These are phyloP conservation scores for Achaetomium macrosporum DNA, from an alignment of 2,329 filamentous ascomycete genomes.

Conservation along the genomic window DNA sequence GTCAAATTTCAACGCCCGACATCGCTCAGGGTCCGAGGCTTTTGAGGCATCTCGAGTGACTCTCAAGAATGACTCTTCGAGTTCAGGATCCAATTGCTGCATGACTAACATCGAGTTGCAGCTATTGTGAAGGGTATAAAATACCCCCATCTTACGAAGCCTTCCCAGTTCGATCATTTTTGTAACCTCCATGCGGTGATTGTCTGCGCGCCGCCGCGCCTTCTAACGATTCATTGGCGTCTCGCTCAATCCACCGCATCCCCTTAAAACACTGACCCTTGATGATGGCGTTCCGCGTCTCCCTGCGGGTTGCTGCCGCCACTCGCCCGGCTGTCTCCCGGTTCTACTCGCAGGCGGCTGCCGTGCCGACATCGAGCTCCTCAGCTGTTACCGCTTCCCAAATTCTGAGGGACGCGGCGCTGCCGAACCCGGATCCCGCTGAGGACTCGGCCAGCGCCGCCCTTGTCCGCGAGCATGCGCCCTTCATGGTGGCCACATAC, in stretches of 20 bases:
- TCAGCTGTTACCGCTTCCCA: slow-evolving; percentile 30
- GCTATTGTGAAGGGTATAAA: neutral
- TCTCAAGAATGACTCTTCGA: neutral
- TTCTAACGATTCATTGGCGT: neutral
- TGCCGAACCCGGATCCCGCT: slow-evolving; percentile 66
- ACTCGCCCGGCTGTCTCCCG: slow-evolving; percentile 22
- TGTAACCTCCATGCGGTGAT: neutral
- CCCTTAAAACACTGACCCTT: neutral
- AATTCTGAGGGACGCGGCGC: slow-evolving; percentile 29
- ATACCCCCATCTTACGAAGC: neutral
- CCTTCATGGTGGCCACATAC: slow-evolving; percentile 95
- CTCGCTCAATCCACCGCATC: neutral
- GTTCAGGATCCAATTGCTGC: neutral
- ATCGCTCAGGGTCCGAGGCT: slow-evolving; percentile 6
- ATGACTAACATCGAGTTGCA: neutral
- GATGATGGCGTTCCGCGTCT: slow-evolving; percentile 37
- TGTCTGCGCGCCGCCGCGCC: too few relatives aligned
- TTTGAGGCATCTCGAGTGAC: slow-evolving; percentile 2
- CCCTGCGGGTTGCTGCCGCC: slow-evolving; percentile 31
- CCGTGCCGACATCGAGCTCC: slow-evolving; percentile 32
- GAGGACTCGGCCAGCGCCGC: slow-evolving; percentile 67
- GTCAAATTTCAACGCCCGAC: slow-evolving; percentile 7
- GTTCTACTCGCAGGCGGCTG: slow-evolving; percentile 32
- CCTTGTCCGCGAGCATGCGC: slow-evolving; percentile 67
- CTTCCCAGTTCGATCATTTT: neutral